Conservation (phyloP, 257 asterid genomes). For the Ocimum tenuiflorum region DNA sequence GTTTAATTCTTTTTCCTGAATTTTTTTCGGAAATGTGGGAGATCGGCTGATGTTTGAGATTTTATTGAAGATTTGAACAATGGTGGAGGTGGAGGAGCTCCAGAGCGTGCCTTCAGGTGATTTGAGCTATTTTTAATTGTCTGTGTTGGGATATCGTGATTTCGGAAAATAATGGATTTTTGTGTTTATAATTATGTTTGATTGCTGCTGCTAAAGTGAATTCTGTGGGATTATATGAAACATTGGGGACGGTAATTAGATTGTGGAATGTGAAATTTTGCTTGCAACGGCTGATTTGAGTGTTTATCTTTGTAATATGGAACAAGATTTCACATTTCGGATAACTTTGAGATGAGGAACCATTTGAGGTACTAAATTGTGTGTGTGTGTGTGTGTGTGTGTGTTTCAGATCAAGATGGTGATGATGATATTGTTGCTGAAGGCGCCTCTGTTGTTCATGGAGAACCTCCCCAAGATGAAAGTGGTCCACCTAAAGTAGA, state of each 20-base stretch:
- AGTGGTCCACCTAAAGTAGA: slow-evolving; percentile 71
- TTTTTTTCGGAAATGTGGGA: too few species aligned
- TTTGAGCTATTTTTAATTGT: slow-evolving; percentile 4
- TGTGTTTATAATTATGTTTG: slow-evolving; percentile 5
- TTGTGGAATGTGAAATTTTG: neutral
- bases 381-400: slow-evolving; percentile 2
- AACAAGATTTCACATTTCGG: neutral
- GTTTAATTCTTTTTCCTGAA: too few species aligned
- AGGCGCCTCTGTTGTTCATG: slow-evolving; percentile 69
- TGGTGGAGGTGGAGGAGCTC: slow-evolving; percentile 54
- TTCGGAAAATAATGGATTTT: neutral
- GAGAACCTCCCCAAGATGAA: slow-evolving; percentile 67
- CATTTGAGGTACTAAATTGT: slow-evolving; percentile 1
- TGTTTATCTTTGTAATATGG: neutral
- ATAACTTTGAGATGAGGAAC: slow-evolving; percentile 12
- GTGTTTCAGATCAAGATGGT: slow-evolving; percentile 43
- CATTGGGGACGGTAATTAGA: neutral
- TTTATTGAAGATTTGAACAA: slow-evolving; percentile 22
- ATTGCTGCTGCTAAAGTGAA: too few species aligned
- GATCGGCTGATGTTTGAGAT: neutral
- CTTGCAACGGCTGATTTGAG: neutral
- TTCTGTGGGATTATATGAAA: neutral
- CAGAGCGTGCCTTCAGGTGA: slow-evolving; percentile 42
- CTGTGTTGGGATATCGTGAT: neutral
- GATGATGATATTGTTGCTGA: slow-evolving; percentile 54